Conservation (phyloP, 306 rosid genomes). For the Vigna nakashimae region DNA sequence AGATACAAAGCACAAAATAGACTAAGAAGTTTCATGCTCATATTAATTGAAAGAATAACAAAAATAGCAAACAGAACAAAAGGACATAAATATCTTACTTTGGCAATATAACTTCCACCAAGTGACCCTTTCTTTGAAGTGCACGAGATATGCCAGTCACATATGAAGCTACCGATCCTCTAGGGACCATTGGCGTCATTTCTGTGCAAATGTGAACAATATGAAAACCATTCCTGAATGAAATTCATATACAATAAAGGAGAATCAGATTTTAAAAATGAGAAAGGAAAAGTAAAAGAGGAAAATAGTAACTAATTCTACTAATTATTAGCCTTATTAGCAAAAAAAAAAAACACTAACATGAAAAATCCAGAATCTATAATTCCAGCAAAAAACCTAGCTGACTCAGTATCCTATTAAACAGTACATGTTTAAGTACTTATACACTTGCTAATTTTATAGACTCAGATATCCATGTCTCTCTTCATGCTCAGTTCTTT, state of each 20-base stretch:
- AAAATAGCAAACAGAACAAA: slow-evolving; percentile 35
- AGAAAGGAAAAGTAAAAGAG: not conserved
- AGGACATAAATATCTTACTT: slow-evolving; percentile 57
- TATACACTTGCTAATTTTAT: slow-evolving; percentile 15
- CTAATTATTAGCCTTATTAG: not conserved
- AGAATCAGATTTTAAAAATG: slow-evolving; percentile 44
- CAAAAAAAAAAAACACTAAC: not conserved
- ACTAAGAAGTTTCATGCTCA: slow-evolving; percentile 30
- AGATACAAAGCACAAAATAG: slow-evolving; percentile 25
- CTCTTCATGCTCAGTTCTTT: slow-evolving; percentile 5
- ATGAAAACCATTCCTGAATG: slow-evolving; percentile 75
- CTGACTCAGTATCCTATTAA: slow-evolving; percentile 11
- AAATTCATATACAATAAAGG: slow-evolving; percentile 44
- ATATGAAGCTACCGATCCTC: slow-evolving; percentile 80
- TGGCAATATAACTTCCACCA: slow-evolving; percentile 92
- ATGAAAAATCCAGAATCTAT: slow-evolving; percentile 11
- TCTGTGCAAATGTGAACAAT: slow-evolving; percentile 90
- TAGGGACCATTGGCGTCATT: slow-evolving; percentile 80
- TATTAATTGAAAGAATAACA: slow-evolving; percentile 25
- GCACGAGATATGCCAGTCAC: slow-evolving; percentile 88
- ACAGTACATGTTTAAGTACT: not conserved
- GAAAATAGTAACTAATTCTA: not conserved
- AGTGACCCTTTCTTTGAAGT: slow-evolving; percentile 86
- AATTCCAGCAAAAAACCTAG: not conserved
- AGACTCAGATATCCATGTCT: slow-evolving; percentile 5